Evolutionary conservation across 2,329 filamentous ascomycete genomes (phyloP).

Genomic region (Aspergillus ochraceoroseus): DNA sequence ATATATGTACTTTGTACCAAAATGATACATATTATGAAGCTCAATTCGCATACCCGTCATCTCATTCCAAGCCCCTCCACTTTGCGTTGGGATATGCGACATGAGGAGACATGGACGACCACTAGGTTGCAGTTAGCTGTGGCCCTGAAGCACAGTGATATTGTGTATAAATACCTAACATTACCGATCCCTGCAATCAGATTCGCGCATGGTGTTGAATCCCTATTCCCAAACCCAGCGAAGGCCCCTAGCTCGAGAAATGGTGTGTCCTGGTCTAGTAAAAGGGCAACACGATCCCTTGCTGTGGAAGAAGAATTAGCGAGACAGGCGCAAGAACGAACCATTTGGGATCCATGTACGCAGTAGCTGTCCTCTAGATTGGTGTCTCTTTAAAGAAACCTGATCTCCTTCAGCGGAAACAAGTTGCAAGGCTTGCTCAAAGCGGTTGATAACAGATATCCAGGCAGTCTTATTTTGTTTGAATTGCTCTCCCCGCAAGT

Average conservation of each 20-base stretch:
- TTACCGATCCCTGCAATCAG: constrained; percentile 40
- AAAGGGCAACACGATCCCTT: constrained; percentile 37
- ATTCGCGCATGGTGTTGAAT: constrained; percentile 38
- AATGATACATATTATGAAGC: too few species aligned
- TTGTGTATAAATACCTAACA: constrained; percentile 25
- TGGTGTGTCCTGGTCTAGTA: constrained; percentile 39
- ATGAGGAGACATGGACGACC: constrained; percentile 38
- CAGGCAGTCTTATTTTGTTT: constrained; percentile 22
- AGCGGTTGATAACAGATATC: constrained; percentile 33
- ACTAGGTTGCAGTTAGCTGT: too few species aligned
- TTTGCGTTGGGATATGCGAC: constrained; percentile 43
- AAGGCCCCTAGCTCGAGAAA: constrained; percentile 41
- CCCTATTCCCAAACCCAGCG: constrained; percentile 33
- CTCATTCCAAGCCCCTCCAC: constrained; percentile 45
- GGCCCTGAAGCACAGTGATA: too few species aligned
- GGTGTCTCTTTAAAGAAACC: constrained; percentile 28
- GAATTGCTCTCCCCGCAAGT: constrained; percentile 21
- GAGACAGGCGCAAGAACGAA: neutral
- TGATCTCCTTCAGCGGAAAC: constrained; percentile 31
- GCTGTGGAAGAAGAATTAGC: too few species aligned
- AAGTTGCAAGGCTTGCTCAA: constrained; percentile 26
- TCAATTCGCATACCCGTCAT: constrained; percentile 35
- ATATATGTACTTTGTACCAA: too few species aligned
- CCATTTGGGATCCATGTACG: constrained; percentile 14
- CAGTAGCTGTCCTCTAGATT: constrained; percentile 28